phyloP scores from a whole-genome alignment of 345 rosid genomes.

The Bruguiera parviflora region DNA sequence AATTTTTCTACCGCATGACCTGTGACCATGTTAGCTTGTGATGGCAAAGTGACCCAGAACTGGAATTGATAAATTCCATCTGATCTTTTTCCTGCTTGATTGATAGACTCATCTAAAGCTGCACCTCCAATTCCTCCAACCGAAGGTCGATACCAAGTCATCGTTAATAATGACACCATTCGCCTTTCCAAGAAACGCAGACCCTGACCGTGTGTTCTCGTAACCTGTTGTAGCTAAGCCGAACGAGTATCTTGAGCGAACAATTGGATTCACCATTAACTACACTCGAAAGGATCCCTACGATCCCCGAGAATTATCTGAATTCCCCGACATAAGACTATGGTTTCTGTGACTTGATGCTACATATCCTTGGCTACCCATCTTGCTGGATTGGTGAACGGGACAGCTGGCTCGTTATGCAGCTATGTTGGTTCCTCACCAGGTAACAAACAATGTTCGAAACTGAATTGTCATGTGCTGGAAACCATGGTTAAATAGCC shows the following conservation, averaged over 20 bases:
- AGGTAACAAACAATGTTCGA: slow-evolving; percentile 30
- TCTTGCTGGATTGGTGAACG: slow-evolving; percentile 79
- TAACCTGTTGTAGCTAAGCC: slow-evolving; percentile 40
- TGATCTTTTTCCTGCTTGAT: neutral
- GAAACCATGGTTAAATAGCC: neutral
- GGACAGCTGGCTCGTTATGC: slow-evolving; percentile 91
- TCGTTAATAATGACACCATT: slow-evolving; percentile 52
- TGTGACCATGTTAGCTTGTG: no score
- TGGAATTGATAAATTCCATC: neutral
- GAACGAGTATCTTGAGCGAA: slow-evolving; percentile 54
- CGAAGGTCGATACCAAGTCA: slow-evolving; percentile 63
- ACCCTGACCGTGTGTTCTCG: neutral
- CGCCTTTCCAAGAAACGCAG: neutral
- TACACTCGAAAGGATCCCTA: slow-evolving; percentile 59
- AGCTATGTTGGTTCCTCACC: slow-evolving; percentile 83
- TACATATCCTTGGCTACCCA: slow-evolving; percentile 74
- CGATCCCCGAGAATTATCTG: slow-evolving; percentile 77
- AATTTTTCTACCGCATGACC: no score
- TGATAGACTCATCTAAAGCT: slow-evolving; percentile 47
- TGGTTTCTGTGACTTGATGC: slow-evolving; percentile 94
- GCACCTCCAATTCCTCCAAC: slow-evolving; percentile 77
- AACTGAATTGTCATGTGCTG: neutral
- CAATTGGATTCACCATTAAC: slow-evolving; percentile 67
- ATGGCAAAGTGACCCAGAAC: no score
- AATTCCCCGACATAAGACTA: slow-evolving; percentile 75